phyloP scores from a whole-genome alignment of 305 asterid species.

The Solanum hybrid region DNA sequence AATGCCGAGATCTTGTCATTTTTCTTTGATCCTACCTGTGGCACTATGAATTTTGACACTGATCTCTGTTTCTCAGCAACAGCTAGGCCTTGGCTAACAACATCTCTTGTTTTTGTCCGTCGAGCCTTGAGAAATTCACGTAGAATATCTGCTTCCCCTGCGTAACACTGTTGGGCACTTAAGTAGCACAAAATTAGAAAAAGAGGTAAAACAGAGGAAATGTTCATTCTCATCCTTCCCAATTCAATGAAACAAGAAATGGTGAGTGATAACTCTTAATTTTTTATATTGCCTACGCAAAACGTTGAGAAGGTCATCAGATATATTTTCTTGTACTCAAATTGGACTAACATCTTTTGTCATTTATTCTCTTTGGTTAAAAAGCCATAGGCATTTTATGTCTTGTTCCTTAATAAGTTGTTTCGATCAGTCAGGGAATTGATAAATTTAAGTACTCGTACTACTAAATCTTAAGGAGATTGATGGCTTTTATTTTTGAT shows the following conservation, averaged over 20 bases:
- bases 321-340: background rate
- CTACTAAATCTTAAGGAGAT: background rate
- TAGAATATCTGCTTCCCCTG: constrained; percentile 9
- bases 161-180: constrained; percentile 17
- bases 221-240: constrained; percentile 13
- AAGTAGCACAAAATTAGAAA: constrained; percentile 9
- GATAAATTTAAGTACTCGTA: background rate
- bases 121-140: constrained; percentile 3
- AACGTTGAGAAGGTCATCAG: background rate
- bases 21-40: constrained; percentile 31
- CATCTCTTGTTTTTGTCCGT: background rate
- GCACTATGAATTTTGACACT: constrained; percentile 14
- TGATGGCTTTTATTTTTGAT: background rate
- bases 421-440: background rate
- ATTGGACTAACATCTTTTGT: background rate
- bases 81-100: background rate
- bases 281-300: background rate
- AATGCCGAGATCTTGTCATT: constrained; percentile 26
- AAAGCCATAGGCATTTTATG: background rate
- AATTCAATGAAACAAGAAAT: background rate
- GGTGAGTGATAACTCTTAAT: background rate
- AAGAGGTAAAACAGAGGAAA: background rate
- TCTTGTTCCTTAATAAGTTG: background rate
- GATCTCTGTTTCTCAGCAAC: background rate
- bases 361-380: background rate